phyloP scores from a whole-genome alignment of 768 basidiomycete species.

The Russula virescens region DNA sequence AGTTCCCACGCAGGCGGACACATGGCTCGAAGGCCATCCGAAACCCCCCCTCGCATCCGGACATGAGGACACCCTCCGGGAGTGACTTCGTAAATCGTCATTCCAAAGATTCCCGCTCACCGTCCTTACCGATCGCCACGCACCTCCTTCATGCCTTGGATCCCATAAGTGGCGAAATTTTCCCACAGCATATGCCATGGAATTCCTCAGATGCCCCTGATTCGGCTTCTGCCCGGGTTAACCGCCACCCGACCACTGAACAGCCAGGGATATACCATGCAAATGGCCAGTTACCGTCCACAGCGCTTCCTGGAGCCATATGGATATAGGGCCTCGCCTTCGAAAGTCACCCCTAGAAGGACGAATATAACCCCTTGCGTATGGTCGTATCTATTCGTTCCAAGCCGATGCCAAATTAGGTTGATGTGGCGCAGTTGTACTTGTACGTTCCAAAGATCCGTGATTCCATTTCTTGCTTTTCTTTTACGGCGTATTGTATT shows the following conservation, averaged over 20 bases:
- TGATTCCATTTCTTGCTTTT: not conserved
- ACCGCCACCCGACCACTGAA: not conserved
- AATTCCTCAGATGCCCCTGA: not conserved
- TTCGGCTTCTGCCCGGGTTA: not conserved
- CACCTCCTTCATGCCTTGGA: conserved; percentile 7
- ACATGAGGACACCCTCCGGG: not conserved
- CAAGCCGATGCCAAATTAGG: not conserved
- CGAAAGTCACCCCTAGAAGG: not conserved
- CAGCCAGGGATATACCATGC: not conserved
- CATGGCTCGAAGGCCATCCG: not conserved
- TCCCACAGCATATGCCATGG: conserved; percentile 11
- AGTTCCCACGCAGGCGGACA: conserved; percentile 11
- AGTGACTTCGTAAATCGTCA: not conserved
- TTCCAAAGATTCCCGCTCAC: not conserved
- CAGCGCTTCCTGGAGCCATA: not conserved
- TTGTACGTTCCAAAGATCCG: conserved; percentile 4
- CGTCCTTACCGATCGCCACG: not conserved
- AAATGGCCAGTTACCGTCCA: conserved; percentile 5
- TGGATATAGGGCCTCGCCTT: conserved; percentile 9
- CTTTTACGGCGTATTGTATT: conserved; percentile 5
- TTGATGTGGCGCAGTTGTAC: conserved; percentile 1
- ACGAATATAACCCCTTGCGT: not conserved
- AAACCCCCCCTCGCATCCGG: not conserved
- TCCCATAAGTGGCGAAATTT: conserved; percentile 2
- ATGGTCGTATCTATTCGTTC: not conserved